Evolutionary conservation across 2,329 filamentous ascomycete species (phyloP), one percentile per base, ranked within the genome.

Genomic region (Metarhizium guizhouense): DNA sequence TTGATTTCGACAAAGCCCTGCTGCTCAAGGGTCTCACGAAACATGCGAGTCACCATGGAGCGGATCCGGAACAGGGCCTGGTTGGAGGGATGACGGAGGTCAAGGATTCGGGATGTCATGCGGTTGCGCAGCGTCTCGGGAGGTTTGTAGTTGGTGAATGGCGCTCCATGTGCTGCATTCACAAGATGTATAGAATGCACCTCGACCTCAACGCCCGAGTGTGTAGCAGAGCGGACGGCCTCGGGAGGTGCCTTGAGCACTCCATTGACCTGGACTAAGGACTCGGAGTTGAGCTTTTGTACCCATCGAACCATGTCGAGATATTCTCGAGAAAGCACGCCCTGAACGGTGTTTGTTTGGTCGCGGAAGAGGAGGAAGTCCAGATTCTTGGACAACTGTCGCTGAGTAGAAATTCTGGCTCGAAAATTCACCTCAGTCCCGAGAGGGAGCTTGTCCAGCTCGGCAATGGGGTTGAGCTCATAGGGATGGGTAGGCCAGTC

Each of bases 1-100:
- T 96, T 90, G 58, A 96, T 96, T 71, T 96, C 92, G 57, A 95
- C 86, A 68, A 96, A 96, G 16, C 84, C 86, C 59, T 86, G 77
- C 2, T 80, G 77, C 61, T 93, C 87, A 1, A 96, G 80, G 2
- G 86, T 84, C 10, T 80, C 72, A 51, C 92, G 87, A 79, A 96
- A 96, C 30, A 88, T 78, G 63, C 87, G 87, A 63, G 87, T 86
- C 56, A 96, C 83, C 30, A 84, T 86, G 4, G 90, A 87, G 61
- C 94, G 89, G 51, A 96, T 84, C 57, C 90, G 87, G 78, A 96
- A 95, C 60, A 96, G 87, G 38, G 87, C 84, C 69, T 96, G 91
- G 51, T 91, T 90, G 1, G 89, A 82, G 0, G 89, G 87, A n/a
- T 92, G 92, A 51, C 92, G 83, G 53, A 96, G 76, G 71, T 93